phyloP scores from a whole-genome alignment of 257 asterid genomes.

The Mitragyna speciosa region DNA sequence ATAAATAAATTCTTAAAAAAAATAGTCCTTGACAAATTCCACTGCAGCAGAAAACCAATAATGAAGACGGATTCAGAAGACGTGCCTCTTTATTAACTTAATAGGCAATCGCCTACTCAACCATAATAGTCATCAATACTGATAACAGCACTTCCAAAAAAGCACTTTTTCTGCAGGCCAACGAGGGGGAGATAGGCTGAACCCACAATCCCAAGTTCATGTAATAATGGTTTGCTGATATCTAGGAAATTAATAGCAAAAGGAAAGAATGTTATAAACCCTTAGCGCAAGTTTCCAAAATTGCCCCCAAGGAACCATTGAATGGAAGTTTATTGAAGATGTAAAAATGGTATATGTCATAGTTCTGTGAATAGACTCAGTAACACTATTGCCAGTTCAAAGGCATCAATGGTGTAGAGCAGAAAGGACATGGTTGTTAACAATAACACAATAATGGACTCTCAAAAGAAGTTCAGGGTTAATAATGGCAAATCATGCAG shows the following conservation, averaged over 20 bases:
- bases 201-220: background rate
- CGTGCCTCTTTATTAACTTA: background rate
- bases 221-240: background rate
- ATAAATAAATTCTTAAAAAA: background rate
- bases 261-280: background rate
- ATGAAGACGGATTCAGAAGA: background rate
- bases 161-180: background rate
- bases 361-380: background rate
- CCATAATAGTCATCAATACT: background rate
- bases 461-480: background rate
- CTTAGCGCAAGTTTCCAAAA: background rate
- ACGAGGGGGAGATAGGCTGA: too few relatives aligned
- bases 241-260: background rate
- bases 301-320: background rate
- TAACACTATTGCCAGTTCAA: background rate
- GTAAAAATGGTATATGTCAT: background rate
- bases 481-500: background rate
- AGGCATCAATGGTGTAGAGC: background rate
- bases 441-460: background rate
- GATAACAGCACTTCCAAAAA: background rate
- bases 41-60: background rate
- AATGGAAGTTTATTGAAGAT: background rate
- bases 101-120: background rate
- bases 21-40: too few relatives aligned
- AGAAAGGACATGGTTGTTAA: background rate